phyloP scores from a whole-genome alignment of 352 stramenopile species.

The Albugo laibachii region DNA sequence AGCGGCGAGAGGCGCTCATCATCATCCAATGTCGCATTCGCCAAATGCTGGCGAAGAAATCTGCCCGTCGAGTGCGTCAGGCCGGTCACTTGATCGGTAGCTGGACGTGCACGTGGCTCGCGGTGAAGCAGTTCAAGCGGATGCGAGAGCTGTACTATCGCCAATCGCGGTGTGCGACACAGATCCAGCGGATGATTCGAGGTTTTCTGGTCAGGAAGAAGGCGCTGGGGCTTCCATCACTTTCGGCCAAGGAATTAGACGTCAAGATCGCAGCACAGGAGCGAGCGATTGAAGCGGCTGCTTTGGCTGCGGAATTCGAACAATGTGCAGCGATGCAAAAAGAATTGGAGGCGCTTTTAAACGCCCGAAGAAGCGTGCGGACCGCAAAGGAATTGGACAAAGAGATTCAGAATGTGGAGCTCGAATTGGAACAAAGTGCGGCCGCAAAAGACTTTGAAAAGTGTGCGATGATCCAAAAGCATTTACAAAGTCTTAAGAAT shows the following conservation, averaged over 20 bases:
- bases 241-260: constrained; percentile 66
- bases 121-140: constrained; percentile 31
- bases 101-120: constrained; percentile 36
- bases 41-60: constrained; percentile 38
- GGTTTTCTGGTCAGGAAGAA: constrained; percentile 53
- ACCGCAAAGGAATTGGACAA: constrained; percentile 72
- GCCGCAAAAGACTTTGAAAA: constrained; percentile 60
- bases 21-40: constrained; percentile 54
- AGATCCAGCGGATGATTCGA: constrained; percentile 55
- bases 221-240: constrained; percentile 54
- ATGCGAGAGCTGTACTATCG: constrained; percentile 29
- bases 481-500: constrained; percentile 59
- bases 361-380: constrained; percentile 66
- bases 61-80: constrained; percentile 24
- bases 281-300: constrained; percentile 52
- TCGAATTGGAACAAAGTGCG: constrained; percentile 56
- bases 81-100: constrained; percentile 42
- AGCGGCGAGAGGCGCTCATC: constrained; percentile 27
- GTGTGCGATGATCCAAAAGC: constrained; percentile 64
- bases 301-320: constrained; percentile 71
- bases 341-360: constrained; percentile 59
- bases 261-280: constrained; percentile 55
- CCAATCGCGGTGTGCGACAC: constrained; percentile 24
- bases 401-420: constrained; percentile 53
- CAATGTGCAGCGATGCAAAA: constrained; percentile 65